Conservation (phyloP, 805 yeast genomes). For the Pichia insulana region DNA sequence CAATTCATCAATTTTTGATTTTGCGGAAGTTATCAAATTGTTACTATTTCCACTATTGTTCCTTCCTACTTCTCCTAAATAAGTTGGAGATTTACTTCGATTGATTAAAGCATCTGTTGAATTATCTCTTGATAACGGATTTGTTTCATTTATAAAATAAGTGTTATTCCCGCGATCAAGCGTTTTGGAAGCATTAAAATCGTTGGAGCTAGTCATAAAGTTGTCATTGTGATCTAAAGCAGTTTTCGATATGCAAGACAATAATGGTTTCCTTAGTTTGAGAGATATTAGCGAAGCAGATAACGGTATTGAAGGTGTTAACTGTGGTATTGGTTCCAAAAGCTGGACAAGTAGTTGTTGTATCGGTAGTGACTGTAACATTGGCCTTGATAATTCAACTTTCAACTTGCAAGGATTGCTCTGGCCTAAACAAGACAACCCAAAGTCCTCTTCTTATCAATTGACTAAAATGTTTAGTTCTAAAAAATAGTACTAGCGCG, state of each 20-base stretch:
- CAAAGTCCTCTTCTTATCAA: too few species aligned
- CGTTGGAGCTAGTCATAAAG: background rate
- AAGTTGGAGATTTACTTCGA: background rate
- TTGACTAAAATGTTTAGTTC: too few species aligned
- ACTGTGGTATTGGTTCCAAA: slow-evolving; percentile 19
- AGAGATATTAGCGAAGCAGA: slow-evolving; percentile 26
- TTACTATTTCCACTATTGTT: background rate
- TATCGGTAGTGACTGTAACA: slow-evolving; percentile 2
- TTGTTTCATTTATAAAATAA: background rate
- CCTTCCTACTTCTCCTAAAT: background rate
- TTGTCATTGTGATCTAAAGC: slow-evolving; percentile 3
- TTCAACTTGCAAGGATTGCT: too few species aligned
- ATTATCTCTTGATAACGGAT: background rate
- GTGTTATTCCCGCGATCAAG: background rate
- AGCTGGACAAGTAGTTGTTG: slow-evolving; percentile 22
- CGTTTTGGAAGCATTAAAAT: background rate
- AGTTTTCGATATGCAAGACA: slow-evolving; percentile 19
- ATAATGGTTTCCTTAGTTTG: slow-evolving; percentile 22
- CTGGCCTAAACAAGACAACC: too few species aligned
- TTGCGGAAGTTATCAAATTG: background rate
- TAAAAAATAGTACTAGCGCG: too few species aligned
- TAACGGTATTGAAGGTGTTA: slow-evolving; percentile 20
- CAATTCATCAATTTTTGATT: slow-evolving; percentile 6
- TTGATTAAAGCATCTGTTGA: background rate
- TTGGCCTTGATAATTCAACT: background rate